Evolutionary conservation across 371 early-diverging fungal species (phyloP), one percentile per base, ranked within the genome.

Genomic region (Parasitella parasitica): DNA sequence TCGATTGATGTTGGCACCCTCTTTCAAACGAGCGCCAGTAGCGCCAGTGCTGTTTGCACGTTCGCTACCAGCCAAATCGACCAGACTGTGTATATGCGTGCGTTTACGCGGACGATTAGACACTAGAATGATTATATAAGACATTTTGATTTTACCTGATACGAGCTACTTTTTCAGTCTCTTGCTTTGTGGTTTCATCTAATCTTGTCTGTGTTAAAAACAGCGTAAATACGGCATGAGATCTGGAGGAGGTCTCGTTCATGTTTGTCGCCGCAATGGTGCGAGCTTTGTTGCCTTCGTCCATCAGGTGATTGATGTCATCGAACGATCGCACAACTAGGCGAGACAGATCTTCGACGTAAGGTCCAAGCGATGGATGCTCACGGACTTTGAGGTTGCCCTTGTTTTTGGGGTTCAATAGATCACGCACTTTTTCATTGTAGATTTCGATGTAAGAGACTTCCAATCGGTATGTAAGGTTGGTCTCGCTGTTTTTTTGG

Each of bases 1-100:
- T 71, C 90, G 90, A 81, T 99, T 99, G 69, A 99, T 99, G 63
- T 95, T 93, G 28, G 96, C 95, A 22, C 99, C 99, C 80, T 99
- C 99, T 75, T 97, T 97, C 18, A 99, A 77, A 8, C 99, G 86
- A 12, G 83, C 84, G 16, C 99, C 99, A 13, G 95, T 93, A 3
- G 97, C 97, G 36, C 97, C 95, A 0, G 99, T 99, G 32, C 94
- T 89, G 52, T 93, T 89, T 20, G 96, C 94, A 28, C 99, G 87
- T 77, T 99, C 99, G 64, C 95, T 94, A 49, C 99, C 98, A 22
- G 98, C 99, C 27, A 94, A 71, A 77, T 94, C 94, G 9, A 94
- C 92, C 56, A 94, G 70, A 75, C 91, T 79, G 18, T 7, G 35
- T 24, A 26, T 18, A 24, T 36, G n/a, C 20, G 3, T 54, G n/a